These are phyloP conservation scores for Ceratocystis harringtonii DNA, from an alignment of 2,329 filamentous ascomycete genomes.

Conservation along the genomic window DNA sequence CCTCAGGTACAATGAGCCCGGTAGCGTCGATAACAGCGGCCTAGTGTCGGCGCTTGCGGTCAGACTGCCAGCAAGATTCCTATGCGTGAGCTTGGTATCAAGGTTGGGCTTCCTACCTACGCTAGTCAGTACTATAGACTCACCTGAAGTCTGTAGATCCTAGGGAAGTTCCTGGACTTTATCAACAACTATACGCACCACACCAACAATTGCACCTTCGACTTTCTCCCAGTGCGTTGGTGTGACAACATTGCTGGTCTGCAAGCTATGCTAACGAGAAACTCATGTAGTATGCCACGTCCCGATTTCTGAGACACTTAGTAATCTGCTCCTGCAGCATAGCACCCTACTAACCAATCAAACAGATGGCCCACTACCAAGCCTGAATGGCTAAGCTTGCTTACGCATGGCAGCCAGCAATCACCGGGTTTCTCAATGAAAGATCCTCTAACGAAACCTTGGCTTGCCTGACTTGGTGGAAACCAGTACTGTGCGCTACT, in stretches of 20 bases:
- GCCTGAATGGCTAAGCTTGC: slow-evolving; percentile 75
- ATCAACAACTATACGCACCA: slow-evolving; percentile 29
- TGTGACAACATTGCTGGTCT: slow-evolving; percentile 56
- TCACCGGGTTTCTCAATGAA: slow-evolving; percentile 51
- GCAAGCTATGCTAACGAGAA: slow-evolving; percentile 49
- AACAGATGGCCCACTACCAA: slow-evolving; percentile 42
- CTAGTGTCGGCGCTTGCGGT: slow-evolving; percentile 45
- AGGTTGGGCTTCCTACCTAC: slow-evolving; percentile 55
- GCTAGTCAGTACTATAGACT: slow-evolving; percentile 47
- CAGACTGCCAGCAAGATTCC: slow-evolving; percentile 63
- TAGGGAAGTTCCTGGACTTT: slow-evolving; percentile 45
- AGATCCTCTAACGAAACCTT: slow-evolving; percentile 51
- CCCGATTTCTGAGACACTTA: background rate
- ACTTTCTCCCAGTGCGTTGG: slow-evolving; percentile 52
- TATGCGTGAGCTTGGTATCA: slow-evolving; percentile 46
- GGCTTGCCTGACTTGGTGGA: slow-evolving; percentile 51
- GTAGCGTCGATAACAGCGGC: slow-evolving; percentile 45
- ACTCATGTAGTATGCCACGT: slow-evolving; percentile 23
- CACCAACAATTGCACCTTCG: slow-evolving; percentile 41
- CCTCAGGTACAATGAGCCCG: slow-evolving; percentile 69
- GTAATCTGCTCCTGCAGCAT: background rate
- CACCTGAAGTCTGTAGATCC: slow-evolving; percentile 52
- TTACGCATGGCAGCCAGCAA: slow-evolving; percentile 39
- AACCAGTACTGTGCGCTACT: slow-evolving; percentile 48
- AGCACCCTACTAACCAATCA: background rate